phyloP scores from a whole-genome alignment of 768 basidiomycete genomes.

The Suillus subaureus region DNA sequence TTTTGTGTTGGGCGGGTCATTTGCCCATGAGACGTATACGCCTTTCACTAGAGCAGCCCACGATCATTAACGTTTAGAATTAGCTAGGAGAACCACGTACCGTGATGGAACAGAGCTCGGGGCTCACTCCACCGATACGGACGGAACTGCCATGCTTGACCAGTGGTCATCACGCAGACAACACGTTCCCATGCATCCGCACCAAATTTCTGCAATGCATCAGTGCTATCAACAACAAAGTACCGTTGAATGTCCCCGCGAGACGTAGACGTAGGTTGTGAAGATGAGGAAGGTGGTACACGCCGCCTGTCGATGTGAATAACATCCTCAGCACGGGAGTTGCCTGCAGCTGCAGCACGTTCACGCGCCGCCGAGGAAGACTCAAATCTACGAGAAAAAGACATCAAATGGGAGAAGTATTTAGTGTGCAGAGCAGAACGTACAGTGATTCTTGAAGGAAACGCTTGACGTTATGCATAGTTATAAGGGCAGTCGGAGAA shows the following conservation, averaged over 20 bases:
- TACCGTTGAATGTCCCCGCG: conserved; percentile 57
- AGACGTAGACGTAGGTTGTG: conserved; percentile 24
- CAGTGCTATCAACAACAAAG: conserved; percentile 89
- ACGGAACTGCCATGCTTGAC: conserved; percentile 97
- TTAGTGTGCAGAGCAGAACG: conserved; percentile 23
- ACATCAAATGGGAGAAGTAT: background rate
- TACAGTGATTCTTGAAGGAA: conserved; percentile 90
- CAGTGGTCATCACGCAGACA: conserved; percentile 97
- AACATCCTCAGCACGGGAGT: conserved; percentile 76
- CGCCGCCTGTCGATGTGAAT: conserved; percentile 86
- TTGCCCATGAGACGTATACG: conserved; percentile 92
- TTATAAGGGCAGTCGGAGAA: conserved; percentile 88
- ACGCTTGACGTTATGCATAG: conserved; percentile 95
- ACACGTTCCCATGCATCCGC: conserved; percentile 96
- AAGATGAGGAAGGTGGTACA: conserved; percentile 42
- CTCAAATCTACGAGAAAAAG: conserved; percentile 55
- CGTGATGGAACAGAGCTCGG: conserved; percentile 88
- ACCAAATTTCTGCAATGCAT: conserved; percentile 90
- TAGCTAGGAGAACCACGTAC: conserved; percentile 42
- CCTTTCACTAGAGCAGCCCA: conserved; percentile 73
- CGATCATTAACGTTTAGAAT: background rate
- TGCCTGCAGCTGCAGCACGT: conserved; percentile 69
- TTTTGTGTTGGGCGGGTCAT: conserved; percentile 85
- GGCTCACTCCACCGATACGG: conserved; percentile 98
- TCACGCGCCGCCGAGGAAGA: conserved; percentile 74